Evolutionary conservation across 306 rosid species (phyloP), one percentile per base, ranked within the genome.

Genomic region (Acacia crassicarpa): DNA sequence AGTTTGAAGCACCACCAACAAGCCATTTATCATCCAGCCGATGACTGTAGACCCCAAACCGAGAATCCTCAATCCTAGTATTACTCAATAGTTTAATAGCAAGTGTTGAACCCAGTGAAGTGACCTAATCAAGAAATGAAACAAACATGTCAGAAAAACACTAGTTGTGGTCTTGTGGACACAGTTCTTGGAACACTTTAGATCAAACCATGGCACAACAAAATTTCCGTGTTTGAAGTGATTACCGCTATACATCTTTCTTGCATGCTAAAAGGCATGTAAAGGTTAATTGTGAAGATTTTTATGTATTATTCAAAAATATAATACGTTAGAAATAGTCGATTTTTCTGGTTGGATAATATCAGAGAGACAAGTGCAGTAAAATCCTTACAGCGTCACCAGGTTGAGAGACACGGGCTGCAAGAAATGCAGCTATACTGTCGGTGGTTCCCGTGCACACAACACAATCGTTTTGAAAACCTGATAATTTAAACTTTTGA

Each of bases 11-110:
- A 59, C 97, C 98, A 73, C 97, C 98, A 83, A 94, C 98, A 6
- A 94, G 97, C 98, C 97, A 94, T 86, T 90, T 90, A 86, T 91
- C 93, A 71, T 91, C 98, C n/a, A 94, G 95, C 75, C 98, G 97
- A 90, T 94, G 98, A 81, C 98, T 94, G 72, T 94, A 94, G 75
- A 94, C 97, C 72, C 98, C 98, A 87, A 88, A 94, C 22, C 94
- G 88, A 62, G 98, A 96, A 84, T 94, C 98, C 6, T 94, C 98
- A 69, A 94, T 87, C 88, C 97, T 87, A 33, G 85, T 88, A 71
- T 91, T 89, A 84, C 97, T 94, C 87, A 93, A 49, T 67, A 94
- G 87, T 83, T 94, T 94, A 46, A 94, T 90, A 73, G 98, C 98
- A 62, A 94, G 97, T 66, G 98, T 94, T 22, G 98, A 94, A 70